Evolutionary conservation across 1,139 yeast species (phyloP), one percentile per base, ranked within the genome.

Genomic region (Magnusiomyces suaveolens): DNA sequence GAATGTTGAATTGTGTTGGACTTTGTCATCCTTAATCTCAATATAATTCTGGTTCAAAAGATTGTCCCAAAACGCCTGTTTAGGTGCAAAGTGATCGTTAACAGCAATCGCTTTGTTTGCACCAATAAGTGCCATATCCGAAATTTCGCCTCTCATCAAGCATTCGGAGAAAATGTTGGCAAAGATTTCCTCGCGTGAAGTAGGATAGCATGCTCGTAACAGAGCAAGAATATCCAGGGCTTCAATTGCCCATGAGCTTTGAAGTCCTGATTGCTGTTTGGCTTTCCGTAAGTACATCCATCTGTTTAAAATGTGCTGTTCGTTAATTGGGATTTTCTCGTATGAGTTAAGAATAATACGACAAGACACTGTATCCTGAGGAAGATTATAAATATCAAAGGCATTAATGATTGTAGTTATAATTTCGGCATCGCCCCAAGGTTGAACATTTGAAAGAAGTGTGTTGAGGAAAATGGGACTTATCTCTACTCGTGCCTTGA

Each of bases 221-320:
- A 89, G 72, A 1, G 96, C 87, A 51, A 90, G 83, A 92, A 95
- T 87, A 71, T 87, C 95, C 26, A 92, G 94, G 64, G 81, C 81
- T 12, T 95, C 90, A 62, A 83, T 82, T 87, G 61, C 83, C 77
- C 57, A 75, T 73, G 16, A 65, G 57, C 52, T 84, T 70, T 46
- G 85, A 73, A 53, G 79, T 79, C 59, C 77, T 73, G 89, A 95
- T 87, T 59, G 80, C 74, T 26, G 67, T 64, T 33, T 53, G 29
- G 57, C 54, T 14, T 44, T 48, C 4, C 39, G 33, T 10, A 56
- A 44, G 18, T 51, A 46, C 26, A 48, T 29, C 57, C 57, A 56
- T 44, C 56, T 39, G 20, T 52, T 54, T 59, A 83, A 69, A 56
- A 86, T 82, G 53, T 80, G 84, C 20, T 71, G 72, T 51, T 77